Evolutionary conservation across 805 yeast genomes (phyloP).

Genomic region (Kodamaea restingae): DNA sequence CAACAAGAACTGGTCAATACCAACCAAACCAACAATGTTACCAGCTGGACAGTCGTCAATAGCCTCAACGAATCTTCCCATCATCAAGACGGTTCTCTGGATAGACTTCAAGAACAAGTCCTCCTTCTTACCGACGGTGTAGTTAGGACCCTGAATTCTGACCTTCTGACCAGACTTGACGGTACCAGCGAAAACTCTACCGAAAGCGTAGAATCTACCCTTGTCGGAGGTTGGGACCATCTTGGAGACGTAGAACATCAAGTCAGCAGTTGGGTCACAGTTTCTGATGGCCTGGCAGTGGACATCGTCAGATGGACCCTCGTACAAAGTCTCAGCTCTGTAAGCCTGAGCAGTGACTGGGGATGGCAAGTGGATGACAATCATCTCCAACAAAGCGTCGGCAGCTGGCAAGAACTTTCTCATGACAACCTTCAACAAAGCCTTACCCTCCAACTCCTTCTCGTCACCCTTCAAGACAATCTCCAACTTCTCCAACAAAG

Average conservation of each 20-base stretch:
- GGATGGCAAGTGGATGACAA: slow-evolving; percentile 96
- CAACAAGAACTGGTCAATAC: slow-evolving; percentile 99
- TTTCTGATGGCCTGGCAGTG: slow-evolving; percentile 88
- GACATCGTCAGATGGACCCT: slow-evolving; percentile 96
- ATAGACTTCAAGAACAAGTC: slow-evolving; percentile 95
- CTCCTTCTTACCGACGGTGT: slow-evolving; percentile 96
- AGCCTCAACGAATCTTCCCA: slow-evolving; percentile 98
- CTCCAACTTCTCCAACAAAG: slow-evolving; percentile 89
- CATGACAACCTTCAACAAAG: slow-evolving; percentile 96
- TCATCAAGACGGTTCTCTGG: slow-evolving; percentile 99
- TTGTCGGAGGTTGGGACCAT: slow-evolving; percentile 99
- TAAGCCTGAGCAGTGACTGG: slow-evolving; percentile 98
- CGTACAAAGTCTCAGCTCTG: slow-evolving; percentile 99
- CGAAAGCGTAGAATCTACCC: slow-evolving; percentile 99
- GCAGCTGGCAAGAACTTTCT: slow-evolving; percentile 99
- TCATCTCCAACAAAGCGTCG: slow-evolving; percentile 98
- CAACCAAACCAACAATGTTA: slow-evolving; percentile 99
- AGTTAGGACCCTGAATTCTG: slow-evolving; percentile 99
- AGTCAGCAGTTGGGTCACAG: slow-evolving; percentile 98
- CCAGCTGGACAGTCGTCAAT: slow-evolving; percentile 99
- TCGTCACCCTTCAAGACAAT: slow-evolving; percentile 92
- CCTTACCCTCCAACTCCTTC: slow-evolving; percentile 98
- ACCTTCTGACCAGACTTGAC: slow-evolving; percentile 98
- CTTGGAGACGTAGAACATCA: slow-evolving; percentile 99
- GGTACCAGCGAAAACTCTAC: slow-evolving; percentile 99